Evolutionary conservation across 306 rosid genomes (phyloP), one percentile per base, ranked within the genome.

Genomic region (Cucurbita argyrosperma): DNA sequence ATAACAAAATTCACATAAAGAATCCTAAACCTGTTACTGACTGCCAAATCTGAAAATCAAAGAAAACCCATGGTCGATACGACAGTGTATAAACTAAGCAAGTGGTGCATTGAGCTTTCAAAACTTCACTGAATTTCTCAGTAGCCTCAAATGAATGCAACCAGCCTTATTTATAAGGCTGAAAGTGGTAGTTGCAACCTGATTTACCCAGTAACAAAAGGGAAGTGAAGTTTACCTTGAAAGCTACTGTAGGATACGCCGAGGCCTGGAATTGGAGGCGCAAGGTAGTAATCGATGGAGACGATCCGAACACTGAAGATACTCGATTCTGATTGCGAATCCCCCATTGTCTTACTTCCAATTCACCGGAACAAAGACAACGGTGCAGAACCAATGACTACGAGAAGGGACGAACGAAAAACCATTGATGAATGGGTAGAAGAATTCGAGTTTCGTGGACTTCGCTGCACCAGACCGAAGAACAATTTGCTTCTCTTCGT

Each of bases 161-260:
- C 35, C 35, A 30, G 35, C 35, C 4, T 30, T 30, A 30, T 2
- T 30, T 30, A 30, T 30, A 30, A 30, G 35, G 35, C 35, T 30
- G 4, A 30, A 30, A 30, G 35, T 30, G 35, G 35, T 30, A 30
- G 35, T 30, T 30, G 35, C 35, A 30, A 30, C 35, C 35, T 2
- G 35, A 2, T 30, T 30, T 3, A 30, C 35, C 35, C 35, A 30
- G 35, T 30, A 30, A 30, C 35, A 30, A 30, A n/a, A 37, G 52
- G 54, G 5, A 18, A 21, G 50, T 35, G 40, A 18, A 15, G 14
- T 23, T 69, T 83, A 93, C 98, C 90, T n/a, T 93, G 98, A 83
- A 94, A 90, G 81, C 85, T 86, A 64, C 90, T 90, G 87, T 89
- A 83, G 74, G 88, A 89, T 74, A 90, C 78, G 76, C 88, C 98